These are phyloP conservation scores for Suillus placidus DNA, from an alignment of 768 basidiomycete genomes.

Conservation along the genomic window DNA sequence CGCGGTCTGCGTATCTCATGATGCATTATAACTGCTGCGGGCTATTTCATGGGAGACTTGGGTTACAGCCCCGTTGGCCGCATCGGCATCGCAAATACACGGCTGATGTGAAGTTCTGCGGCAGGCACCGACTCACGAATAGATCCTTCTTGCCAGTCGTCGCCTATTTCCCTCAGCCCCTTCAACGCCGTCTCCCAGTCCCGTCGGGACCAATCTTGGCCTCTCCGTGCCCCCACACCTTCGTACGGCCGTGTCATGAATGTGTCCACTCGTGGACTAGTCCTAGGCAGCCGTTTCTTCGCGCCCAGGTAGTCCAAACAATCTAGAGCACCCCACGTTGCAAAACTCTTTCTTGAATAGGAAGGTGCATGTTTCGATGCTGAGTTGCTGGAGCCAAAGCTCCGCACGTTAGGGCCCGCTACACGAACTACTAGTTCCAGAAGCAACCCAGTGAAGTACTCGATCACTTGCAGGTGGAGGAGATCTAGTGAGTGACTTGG, in stretches of 20 bases:
- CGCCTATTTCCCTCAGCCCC: constrained; percentile 51
- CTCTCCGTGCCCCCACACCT: constrained; percentile 58
- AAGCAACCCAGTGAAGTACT: constrained; percentile 67
- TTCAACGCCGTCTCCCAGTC: constrained; percentile 64
- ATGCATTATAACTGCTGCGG: neutral
- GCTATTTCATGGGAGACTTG: neutral
- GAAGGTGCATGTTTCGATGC: constrained; percentile 61
- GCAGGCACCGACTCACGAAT: constrained; percentile 52
- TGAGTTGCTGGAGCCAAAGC: constrained; percentile 33
- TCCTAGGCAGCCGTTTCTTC: constrained; percentile 36
- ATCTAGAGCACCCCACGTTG: constrained; percentile 56
- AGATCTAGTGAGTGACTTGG: constrained; percentile 64
- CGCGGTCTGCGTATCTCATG: neutral
- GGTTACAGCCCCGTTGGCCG: constrained; percentile 41
- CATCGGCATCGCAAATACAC: constrained; percentile 51
- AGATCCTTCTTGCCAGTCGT: constrained; percentile 54
- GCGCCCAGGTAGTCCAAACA: constrained; percentile 58
- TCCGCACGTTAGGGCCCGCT: constrained; percentile 48
- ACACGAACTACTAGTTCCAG: constrained; percentile 58
- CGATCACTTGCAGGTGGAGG: constrained; percentile 68
- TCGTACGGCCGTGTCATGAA: constrained; percentile 55
- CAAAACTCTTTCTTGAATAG: constrained; percentile 45
- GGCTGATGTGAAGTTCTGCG: constrained; percentile 50
- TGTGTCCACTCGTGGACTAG: constrained; percentile 50
- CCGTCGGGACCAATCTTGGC: constrained; percentile 71